phyloP scores from a whole-genome alignment of 2,329 filamentous ascomycete species.

The Ampelomyces quisqualis region DNA sequence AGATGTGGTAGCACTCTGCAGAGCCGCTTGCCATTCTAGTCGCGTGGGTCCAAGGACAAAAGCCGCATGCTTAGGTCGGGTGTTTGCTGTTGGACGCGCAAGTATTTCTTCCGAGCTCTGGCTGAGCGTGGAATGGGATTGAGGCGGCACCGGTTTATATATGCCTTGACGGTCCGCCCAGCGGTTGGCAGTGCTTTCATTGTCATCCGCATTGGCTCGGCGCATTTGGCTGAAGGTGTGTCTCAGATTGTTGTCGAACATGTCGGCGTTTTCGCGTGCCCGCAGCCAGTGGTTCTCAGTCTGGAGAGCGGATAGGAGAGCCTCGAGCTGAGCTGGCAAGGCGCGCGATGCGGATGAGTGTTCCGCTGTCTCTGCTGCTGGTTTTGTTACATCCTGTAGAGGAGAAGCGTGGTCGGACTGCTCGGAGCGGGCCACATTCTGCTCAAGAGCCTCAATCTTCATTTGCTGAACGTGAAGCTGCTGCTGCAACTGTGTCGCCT shows the following conservation, averaged over 20 bases:
- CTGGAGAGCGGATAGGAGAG: constrained; percentile 27
- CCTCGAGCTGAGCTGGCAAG: constrained; percentile 16
- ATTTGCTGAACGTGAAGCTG: constrained; percentile 17
- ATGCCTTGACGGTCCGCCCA: too few species aligned
- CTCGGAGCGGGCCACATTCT: constrained; percentile 13
- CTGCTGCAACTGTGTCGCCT: constrained; percentile 12
- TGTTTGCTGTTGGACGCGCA: too few species aligned
- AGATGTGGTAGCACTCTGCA: too few species aligned
- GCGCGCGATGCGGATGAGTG: constrained; percentile 9
- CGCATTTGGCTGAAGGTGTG: constrained; percentile 14
- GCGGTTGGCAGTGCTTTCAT: neutral
- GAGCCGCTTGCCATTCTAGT: neutral
- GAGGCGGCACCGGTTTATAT: too few species aligned
- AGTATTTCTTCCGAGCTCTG: neutral
- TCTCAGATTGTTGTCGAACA: constrained; percentile 17
- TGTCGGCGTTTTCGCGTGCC: constrained; percentile 21
- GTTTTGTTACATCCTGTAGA: constrained; percentile 3
- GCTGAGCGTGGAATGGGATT: too few species aligned
- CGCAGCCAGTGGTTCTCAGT: constrained; percentile 36
- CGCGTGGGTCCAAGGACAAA: neutral
- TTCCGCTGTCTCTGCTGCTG: constrained; percentile 13
- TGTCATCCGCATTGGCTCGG: neutral
- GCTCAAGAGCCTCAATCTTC: constrained; percentile 22
- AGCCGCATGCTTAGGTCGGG: too few species aligned
- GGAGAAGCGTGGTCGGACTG: constrained; percentile 5